Percentiles rank a stretch among this genome's conserved stretches.
Conservation (phyloP, 305 asterid species). For the Withania somnifera region DNA sequence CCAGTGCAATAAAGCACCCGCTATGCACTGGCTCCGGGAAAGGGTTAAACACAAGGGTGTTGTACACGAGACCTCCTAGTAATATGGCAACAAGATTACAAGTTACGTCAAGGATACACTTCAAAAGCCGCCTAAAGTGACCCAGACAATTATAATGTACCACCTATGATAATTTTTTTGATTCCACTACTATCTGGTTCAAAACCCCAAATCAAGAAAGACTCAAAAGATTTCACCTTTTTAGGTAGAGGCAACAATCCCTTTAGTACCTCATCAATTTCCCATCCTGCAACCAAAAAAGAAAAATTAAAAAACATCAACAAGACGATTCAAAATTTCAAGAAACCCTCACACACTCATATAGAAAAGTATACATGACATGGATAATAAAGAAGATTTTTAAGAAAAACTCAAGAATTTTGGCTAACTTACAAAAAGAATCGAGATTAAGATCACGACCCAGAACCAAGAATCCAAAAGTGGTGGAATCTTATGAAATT, state of each 20-base stretch:
- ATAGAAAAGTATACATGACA: background rate
- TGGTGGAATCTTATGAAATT: too few species aligned
- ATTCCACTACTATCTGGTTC: background rate
- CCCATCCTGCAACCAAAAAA: background rate
- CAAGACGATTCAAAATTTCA: background rate
- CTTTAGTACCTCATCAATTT: background rate
- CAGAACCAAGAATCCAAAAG: background rate
- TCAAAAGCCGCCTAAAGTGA: background rate
- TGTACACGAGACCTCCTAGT: too few species aligned
- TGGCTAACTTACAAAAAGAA: background rate
- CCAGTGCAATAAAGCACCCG: too few species aligned
- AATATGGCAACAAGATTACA: too few species aligned
- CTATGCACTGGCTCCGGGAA: too few species aligned
- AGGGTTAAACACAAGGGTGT: too few species aligned
- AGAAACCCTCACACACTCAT: background rate
- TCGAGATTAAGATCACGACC: background rate
- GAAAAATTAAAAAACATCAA: background rate
- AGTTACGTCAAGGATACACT: too few species aligned
- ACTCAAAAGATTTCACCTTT: background rate
- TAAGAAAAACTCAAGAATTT: background rate
- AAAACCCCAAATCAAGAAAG: background rate
- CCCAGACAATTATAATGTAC: background rate
- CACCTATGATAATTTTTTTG: background rate
- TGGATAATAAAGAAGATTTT: background rate
- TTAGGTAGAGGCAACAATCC: background rate